Evolutionary conservation across 768 basidiomycete species (phyloP), one percentile per base, ranked within the genome.

Genomic region (Amanita polypyramis): DNA sequence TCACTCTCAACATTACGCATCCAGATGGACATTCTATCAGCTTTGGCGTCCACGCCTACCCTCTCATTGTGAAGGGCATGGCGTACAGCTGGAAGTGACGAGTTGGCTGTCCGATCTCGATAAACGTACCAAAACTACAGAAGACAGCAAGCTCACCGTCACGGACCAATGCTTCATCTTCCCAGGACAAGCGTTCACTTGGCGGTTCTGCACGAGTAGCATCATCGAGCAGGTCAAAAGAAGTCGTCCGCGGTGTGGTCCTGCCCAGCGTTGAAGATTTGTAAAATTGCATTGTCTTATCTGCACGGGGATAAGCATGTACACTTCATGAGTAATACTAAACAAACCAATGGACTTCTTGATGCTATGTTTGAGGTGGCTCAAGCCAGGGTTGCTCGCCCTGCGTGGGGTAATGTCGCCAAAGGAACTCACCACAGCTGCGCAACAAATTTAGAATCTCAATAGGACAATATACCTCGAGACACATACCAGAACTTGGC

Each of bases 1-100:
- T 59, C 61, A 89, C 88, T 82, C 64, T 91, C 87, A 12, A 89
- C 84, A 50, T 79, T 86, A 54, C 76, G 76, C 64, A 88, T 83
- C 89, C 89, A 91, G 45, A 83, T 66, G 1, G 79, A 74, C 82
- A 91, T 80, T 44, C 87, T 70, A 54, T 91, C 85, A 50, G 59
- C 64, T 42, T 68, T 65, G 32, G 70, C 72, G 52, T 82, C 82
- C 21, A 70, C 74, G 23, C 71, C 76, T 15, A 76, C 55, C 34
- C 67, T 72, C 51, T 78, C 76, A 54, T 67, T 76, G 36, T 70
- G 73, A 27, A 67, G 68, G 0, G 76, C 75, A 54, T 78, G 73
- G 33, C 68, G 70, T 42, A 77, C 73, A 20, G 69, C 70, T 32
- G 80, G 74, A 45, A 78, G 64, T 12, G 74, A 72, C 3, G 78